Percentiles rank a stretch among this genome's conserved stretches.
phyloP scores from a whole-genome alignment of 2,329 filamentous ascomycete genomes.

The Podosphaera aphanis region DNA sequence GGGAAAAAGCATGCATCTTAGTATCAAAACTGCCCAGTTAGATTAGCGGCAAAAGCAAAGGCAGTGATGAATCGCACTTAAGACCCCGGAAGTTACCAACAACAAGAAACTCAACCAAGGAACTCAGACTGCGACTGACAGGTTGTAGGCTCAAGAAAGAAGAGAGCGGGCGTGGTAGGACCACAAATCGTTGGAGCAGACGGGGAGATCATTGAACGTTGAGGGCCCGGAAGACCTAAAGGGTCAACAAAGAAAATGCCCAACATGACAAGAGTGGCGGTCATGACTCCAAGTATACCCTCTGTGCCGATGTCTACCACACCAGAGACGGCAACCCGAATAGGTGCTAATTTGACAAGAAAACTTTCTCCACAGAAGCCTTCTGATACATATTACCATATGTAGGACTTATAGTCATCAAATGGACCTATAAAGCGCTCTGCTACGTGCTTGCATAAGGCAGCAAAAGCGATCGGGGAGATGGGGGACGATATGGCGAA shows the following conservation, averaged over 20 bases:
- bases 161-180: neutral
- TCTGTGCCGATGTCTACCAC: neutral
- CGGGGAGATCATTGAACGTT: neutral
- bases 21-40: neutral
- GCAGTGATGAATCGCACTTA: neutral
- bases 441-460: too few relatives aligned
- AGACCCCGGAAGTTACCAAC: neutral
- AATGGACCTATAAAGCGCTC: too few relatives aligned
- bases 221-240: neutral
- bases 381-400: too few relatives aligned
- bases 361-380: too few relatives aligned
- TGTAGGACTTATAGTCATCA: too few relatives aligned
- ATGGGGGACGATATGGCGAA: too few relatives aligned
- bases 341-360: too few relatives aligned
- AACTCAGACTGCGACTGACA: neutral
- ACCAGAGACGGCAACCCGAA: neutral
- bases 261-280: neutral
- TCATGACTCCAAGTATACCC: neutral
- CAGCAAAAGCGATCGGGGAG: too few relatives aligned
- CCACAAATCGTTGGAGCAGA: neutral
- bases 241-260: neutral
- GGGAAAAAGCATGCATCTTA: neutral
- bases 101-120: neutral
- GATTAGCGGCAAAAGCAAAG: neutral
- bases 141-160: neutral